Conservation (phyloP, 805 yeast genomes). For the Yamadazyma paraphyllophila region DNA sequence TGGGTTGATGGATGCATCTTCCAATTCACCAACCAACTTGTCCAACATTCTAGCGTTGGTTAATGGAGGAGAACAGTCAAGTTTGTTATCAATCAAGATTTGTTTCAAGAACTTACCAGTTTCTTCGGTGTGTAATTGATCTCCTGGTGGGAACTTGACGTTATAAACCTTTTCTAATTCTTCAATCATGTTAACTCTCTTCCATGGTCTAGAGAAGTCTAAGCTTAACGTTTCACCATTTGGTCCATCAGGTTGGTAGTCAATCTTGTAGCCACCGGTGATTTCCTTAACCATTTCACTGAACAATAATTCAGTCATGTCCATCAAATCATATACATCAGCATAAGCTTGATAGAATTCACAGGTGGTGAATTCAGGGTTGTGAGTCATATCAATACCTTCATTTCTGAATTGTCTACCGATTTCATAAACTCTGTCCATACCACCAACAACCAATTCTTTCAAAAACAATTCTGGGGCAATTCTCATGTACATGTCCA, state of each 20-base stretch:
- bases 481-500: constrained; percentile 97
- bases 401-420: constrained; percentile 99
- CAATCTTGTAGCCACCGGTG: constrained; percentile 82
- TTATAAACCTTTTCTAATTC: constrained; percentile 83
- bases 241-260: constrained; percentile 93
- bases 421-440: constrained; percentile 97
- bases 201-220: constrained; percentile 97
- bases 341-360: constrained; percentile 98
- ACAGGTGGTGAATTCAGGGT: constrained; percentile 98
- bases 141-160: constrained; percentile 94
- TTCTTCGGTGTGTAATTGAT: constrained; percentile 88
- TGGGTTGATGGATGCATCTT: constrained; percentile 92
- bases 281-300: constrained; percentile 97
- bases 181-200: constrained; percentile 96
- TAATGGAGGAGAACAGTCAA: constrained; percentile 89
- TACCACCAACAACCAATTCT: constrained; percentile 96
- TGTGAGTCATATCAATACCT: constrained; percentile 98
- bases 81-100: constrained; percentile 70
- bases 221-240: constrained; percentile 74
- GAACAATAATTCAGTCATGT: constrained; percentile 86
- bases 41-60: constrained; percentile 99
- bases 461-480: constrained; percentile 97
- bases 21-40: constrained; percentile 94
- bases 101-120: constrained; percentile 87
- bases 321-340: constrained; percentile 94